phyloP scores from a whole-genome alignment of 352 stramenopile genomes.

The Hyaloperonospora brassicae region DNA sequence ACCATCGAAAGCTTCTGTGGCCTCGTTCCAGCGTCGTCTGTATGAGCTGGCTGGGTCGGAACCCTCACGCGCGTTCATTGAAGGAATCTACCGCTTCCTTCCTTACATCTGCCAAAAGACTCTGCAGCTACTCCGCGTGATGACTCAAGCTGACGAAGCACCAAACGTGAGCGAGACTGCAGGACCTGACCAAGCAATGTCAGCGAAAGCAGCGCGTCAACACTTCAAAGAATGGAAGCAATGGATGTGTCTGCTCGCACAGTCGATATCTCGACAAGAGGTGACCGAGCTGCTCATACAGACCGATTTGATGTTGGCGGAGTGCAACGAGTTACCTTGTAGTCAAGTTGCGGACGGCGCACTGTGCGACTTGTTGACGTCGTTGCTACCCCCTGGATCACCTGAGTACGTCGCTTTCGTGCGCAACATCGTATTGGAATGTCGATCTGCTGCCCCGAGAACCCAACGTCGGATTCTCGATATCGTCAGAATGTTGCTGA shows the following conservation, averaged over 20 bases:
- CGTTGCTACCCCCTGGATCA: conserved; percentile 35
- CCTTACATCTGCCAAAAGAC: conserved; percentile 46
- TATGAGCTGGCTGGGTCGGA: conserved; percentile 32
- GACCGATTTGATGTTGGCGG: conserved; percentile 40
- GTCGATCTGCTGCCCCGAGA: conserved; percentile 21
- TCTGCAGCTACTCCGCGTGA: conserved; percentile 31
- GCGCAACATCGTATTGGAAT: conserved; percentile 29
- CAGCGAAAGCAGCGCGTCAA: conserved; percentile 9
- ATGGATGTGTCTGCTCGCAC: conserved; percentile 45
- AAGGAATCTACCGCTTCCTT: conserved; percentile 42
- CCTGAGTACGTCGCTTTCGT: conserved; percentile 46
- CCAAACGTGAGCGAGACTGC: conserved; percentile 4
- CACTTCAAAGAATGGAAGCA: conserved; percentile 35
- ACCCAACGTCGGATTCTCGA: conserved; percentile 29
- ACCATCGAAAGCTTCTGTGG: conserved; percentile 16
- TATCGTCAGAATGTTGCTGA: conserved; percentile 35
- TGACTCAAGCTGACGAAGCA: conserved; percentile 10
- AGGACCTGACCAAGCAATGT: conserved; percentile 2
- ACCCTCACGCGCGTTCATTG: conserved; percentile 21
- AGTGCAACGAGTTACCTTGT: conserved; percentile 23
- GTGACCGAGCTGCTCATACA: conserved; percentile 48
- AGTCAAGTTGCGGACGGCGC: conserved; percentile 19
- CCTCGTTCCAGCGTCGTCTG: conserved; percentile 35
- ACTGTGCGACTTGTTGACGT: conserved; percentile 37
- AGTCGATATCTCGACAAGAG: conserved; percentile 36